A percentile compares a stretch with the other conserved stretches of the same genome.
Conservation (phyloP, 2,329 filamentous ascomycete species). For the Gliomastix tumulicola region DNA sequence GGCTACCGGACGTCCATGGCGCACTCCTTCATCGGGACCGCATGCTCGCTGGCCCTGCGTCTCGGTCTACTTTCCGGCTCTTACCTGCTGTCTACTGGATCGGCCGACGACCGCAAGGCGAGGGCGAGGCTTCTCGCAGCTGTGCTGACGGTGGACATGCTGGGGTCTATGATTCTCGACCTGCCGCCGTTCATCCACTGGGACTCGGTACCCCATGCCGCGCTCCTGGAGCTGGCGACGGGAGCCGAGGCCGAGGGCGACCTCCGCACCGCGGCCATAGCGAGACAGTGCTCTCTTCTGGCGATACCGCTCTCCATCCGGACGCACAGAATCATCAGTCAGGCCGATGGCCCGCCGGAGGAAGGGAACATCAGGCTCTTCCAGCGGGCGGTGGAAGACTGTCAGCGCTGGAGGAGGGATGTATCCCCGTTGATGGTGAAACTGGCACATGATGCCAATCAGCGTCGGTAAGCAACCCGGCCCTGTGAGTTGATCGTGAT, state of each 20-base stretch:
- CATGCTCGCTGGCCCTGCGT: slow-evolving; percentile 3
- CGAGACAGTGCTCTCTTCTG: slow-evolving; percentile 1
- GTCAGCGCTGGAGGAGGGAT: slow-evolving; percentile 3
- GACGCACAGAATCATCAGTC: no score
- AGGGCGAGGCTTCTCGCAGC: neutral
- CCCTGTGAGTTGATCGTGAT: neutral
- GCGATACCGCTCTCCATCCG: slow-evolving; percentile 1
- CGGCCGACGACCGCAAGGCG: neutral
- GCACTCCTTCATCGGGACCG: slow-evolving; percentile 2
- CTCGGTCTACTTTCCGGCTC: slow-evolving; percentile 2
- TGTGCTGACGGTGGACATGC: slow-evolving; percentile 1
- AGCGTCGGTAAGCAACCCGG: neutral
- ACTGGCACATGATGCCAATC: neutral
- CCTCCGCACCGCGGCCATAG: slow-evolving; percentile 3
- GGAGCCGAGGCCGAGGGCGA: slow-evolving; percentile 1
- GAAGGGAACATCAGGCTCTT: neutral
- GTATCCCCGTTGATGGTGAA: slow-evolving; percentile 1
- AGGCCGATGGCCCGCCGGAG: no score
- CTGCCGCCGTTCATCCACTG: neutral
- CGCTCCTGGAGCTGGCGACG: neutral
- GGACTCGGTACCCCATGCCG: neutral
- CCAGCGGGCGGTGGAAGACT: slow-evolving; percentile 1
- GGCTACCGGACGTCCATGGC: neutral
- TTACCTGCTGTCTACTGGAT: neutral
- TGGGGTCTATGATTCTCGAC: slow-evolving; percentile 3